These are phyloP conservation scores for Paraurostyla sp. DNA, from an alignment of 73 alveolate genomes.

Conservation along the genomic window DNA sequence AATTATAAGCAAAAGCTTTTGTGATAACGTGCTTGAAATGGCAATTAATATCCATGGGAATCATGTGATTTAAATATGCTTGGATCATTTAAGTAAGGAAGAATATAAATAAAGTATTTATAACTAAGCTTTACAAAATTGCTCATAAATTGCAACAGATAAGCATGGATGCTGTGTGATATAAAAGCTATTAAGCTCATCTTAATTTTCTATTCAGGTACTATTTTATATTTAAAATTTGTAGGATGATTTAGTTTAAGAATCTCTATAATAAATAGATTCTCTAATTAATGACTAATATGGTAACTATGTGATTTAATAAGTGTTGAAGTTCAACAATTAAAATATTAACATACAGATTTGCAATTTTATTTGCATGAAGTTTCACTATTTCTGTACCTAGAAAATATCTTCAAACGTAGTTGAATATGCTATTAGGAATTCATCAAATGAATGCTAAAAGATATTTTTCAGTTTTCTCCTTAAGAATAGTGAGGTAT, in stretches of 20 bases:
- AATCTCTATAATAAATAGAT: background rate
- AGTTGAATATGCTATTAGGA: conserved; percentile 24
- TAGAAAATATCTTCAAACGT: conserved; percentile 34
- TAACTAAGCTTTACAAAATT: background rate
- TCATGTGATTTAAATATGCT: conserved; percentile 29
- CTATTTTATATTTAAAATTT: background rate
- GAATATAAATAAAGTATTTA: background rate
- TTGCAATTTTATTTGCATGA: background rate
- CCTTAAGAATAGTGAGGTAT: background rate
- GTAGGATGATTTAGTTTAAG: background rate
- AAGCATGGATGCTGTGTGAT: conserved; percentile 50
- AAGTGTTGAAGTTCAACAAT: conserved; percentile 15
- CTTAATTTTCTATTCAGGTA: conserved; percentile 15
- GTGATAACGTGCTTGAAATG: background rate
- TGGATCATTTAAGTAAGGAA: background rate
- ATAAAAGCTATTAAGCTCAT: background rate
- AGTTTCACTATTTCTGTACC: conserved; percentile 5
- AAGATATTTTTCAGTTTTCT: background rate
- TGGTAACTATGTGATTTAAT: conserved; percentile 40
- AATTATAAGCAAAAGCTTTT: background rate
- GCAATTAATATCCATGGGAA: conserved; percentile 33
- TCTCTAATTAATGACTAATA: conserved; percentile 2
- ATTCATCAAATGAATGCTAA: background rate
- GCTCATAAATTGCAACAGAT: conserved; percentile 44
- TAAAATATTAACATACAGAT: background rate